Evolutionary conservation across 441 rosid species (phyloP), one percentile per base, ranked within the genome.

Genomic region (Viola pubescens): DNA sequence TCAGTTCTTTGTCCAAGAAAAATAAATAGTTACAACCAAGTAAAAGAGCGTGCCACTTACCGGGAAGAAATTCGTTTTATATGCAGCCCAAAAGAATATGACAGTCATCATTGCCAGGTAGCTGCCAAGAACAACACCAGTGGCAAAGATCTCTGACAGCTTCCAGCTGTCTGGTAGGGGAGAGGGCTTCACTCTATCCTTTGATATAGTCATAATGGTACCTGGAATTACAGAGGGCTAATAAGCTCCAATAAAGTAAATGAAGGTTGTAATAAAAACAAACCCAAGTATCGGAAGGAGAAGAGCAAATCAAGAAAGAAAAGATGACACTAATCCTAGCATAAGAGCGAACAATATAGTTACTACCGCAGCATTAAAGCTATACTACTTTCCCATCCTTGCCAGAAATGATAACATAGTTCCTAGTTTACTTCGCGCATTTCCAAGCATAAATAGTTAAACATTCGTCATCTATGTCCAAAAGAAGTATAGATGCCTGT

Each of bases 91-190:
- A 71, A 91, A 91, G 81, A 91, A 91, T 61, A 92, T 86, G 73
- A 92, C 97, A 0, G 98, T 91, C 97, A 92, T 89, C 92, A 92
- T 78, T 11, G 98, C 98, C 81, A 92, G 70, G 83, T 92, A 92
- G 73, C 87, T 79, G 44, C 98, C 98, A 40, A 92, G 94, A 71
- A 92, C 76, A 64, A 92, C 68, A 7, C 98, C 97, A 47, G 98
- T 86, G 6, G 95, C 76, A 58, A 89, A 89, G 61, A 92, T 92
- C 66, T 92, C 98, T 0, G 98, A 78, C 62, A 92, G 81, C 79
- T 89, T 92, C 98, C 98, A 87, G 86, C 98, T 89, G 77, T 92
- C 98, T 4, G 96, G 97, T 57, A 87, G 80, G 72, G 96, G 97
- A 70, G 98, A 92, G 59, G 98, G 97, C 62, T 92, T 92, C 77